phyloP scores from a whole-genome alignment of 2,329 filamentous ascomycete species.

The Penicillium oxalicum region DNA sequence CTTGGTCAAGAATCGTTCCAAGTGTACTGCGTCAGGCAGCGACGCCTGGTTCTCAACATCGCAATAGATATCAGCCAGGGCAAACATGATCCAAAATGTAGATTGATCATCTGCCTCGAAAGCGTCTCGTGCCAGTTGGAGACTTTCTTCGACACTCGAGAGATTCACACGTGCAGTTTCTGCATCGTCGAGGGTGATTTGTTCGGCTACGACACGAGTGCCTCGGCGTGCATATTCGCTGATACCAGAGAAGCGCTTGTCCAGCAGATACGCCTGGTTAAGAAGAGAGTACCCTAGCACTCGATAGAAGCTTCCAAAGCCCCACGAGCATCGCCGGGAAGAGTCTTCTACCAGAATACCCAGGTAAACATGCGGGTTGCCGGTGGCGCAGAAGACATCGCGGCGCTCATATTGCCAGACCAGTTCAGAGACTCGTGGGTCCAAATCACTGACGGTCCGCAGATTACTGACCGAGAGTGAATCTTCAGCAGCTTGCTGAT shows the following conservation, averaged over 20 bases:
- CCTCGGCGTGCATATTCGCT: conserved; percentile 36
- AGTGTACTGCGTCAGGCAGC: conserved; percentile 12
- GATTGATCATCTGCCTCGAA: conserved; percentile 11
- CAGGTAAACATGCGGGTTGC: conserved; percentile 52
- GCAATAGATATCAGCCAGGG: conserved; percentile 28
- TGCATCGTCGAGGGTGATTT: conserved; percentile 20
- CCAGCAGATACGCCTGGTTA: conserved; percentile 30
- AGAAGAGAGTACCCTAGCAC: conserved; percentile 52
- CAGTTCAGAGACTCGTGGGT: conserved; percentile 49
- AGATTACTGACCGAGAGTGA: not conserved
- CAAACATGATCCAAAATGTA: conserved; percentile 32
- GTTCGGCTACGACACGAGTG: conserved; percentile 27
- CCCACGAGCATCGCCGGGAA: conserved; percentile 53
- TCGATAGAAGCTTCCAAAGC: conserved; percentile 47
- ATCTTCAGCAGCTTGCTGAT: conserved; percentile 14
- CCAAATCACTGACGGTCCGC: conserved; percentile 27
- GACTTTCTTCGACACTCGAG: conserved; percentile 15
- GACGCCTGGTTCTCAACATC: conserved; percentile 8
- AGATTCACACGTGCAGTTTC: conserved; percentile 16
- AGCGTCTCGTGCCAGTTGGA: conserved; percentile 16
- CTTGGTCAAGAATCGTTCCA: conserved; percentile 26
- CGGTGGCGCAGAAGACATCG: conserved; percentile 11
- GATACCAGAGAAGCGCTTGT: conserved; percentile 18
- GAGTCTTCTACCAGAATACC: conserved; percentile 57
- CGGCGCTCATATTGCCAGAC: conserved; percentile 39